phyloP scores from a whole-genome alignment of 2,329 filamentous ascomycete genomes.

The Phoma sp. region DNA sequence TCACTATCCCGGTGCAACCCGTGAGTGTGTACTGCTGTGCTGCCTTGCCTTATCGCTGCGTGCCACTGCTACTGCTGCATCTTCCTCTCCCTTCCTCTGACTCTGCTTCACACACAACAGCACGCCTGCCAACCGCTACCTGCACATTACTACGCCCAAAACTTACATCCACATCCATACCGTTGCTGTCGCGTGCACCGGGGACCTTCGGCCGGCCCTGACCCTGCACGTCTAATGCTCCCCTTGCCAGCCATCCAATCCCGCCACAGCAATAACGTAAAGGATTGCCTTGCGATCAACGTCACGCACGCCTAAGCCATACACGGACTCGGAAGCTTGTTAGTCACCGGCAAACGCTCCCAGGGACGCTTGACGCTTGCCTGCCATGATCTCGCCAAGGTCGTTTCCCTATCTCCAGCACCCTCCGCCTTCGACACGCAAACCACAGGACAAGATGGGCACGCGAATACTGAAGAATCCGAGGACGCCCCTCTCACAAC shows the following conservation, averaged over 20 bases:
- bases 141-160: not conserved
- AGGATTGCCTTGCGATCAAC: conserved; percentile 32
- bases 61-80: conserved; percentile 2
- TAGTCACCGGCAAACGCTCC: conserved; percentile 38
- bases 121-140: not conserved
- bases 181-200: conserved; percentile 20
- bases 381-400: conserved; percentile 55
- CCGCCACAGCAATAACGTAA: conserved; percentile 47
- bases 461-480: conserved; percentile 28
- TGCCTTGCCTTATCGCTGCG: conserved; percentile 19
- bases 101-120: not conserved
- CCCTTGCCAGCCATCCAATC: conserved; percentile 40
- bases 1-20: conserved; percentile 11
- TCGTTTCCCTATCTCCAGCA: conserved; percentile 52
- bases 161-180: no score
- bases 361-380: conserved; percentile 21
- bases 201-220: conserved; percentile 30
- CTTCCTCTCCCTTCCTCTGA: conserved; percentile 1
- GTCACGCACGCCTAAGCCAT: conserved; percentile 35
- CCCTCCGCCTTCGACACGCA: conserved; percentile 43
- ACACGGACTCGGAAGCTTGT: conserved; percentile 22
- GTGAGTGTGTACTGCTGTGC: conserved; percentile 6
- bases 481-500: conserved; percentile 14
- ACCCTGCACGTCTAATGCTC: conserved; percentile 40
- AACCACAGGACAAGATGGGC: conserved; percentile 40